These are phyloP conservation scores for Scytalidium lignicola DNA, from an alignment of 2,329 filamentous ascomycete species.

Conservation along the genomic window DNA sequence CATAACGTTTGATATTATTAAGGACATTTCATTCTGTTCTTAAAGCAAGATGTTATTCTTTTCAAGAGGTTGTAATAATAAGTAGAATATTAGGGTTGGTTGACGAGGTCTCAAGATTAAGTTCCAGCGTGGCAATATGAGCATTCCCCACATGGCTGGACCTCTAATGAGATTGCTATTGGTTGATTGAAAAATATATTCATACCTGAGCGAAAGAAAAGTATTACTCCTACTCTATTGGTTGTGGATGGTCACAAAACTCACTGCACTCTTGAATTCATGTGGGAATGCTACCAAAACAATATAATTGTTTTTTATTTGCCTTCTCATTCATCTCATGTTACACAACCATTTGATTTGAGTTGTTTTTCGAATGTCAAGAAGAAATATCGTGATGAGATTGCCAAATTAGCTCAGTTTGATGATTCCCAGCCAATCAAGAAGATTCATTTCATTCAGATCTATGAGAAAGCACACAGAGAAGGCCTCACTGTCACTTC, in stretches of 20 bases:
- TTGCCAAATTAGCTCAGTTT: neutral
- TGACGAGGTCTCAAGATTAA: no score
- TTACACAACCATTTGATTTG: slow-evolving; percentile 31
- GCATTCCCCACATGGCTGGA: no score
- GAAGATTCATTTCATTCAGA: neutral
- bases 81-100: no score
- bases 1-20: no score
- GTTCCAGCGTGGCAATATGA: no score
- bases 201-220: neutral
- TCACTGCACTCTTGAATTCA: slow-evolving; percentile 27
- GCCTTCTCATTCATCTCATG: slow-evolving; percentile 27
- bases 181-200: neutral
- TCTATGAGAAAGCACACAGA: neutral
- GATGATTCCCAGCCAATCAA: neutral
- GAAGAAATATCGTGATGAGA: slow-evolving; percentile 1
- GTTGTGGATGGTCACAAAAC: slow-evolving; percentile 31
- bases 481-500: slow-evolving; percentile 4
- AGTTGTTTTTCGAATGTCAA: slow-evolving; percentile 28
- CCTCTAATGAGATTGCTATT: no score
- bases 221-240: slow-evolving; percentile 18
- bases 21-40: no score
- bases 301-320: slow-evolving; percentile 30
- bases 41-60: no score
- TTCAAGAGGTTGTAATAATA: no score
- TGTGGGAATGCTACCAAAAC: slow-evolving; percentile 23